These are phyloP conservation scores for Lepidium campestre DNA, from an alignment of 441 rosid genomes.

Conservation along the genomic window DNA sequence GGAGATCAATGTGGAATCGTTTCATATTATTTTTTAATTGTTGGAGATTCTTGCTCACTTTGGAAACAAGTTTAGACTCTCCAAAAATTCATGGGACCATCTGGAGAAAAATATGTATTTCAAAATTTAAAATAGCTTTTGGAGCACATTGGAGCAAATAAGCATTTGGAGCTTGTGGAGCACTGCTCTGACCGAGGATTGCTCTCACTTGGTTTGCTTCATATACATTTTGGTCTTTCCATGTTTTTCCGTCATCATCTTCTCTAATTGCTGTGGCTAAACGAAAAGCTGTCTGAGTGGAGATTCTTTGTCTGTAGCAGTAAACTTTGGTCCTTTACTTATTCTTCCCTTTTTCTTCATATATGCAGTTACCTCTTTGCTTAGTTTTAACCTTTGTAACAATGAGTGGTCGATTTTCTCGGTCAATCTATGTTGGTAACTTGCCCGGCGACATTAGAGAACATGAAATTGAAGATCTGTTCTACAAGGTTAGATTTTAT, in stretches of 20 bases:
- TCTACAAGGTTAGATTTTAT: constrained; percentile 63
- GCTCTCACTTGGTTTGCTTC: constrained; percentile 95
- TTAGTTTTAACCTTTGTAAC: constrained; percentile 22
- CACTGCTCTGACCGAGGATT: constrained; percentile 84
- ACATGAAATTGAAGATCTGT: constrained; percentile 82
- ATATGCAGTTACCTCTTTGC: constrained; percentile 21
- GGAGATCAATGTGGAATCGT: constrained; percentile 77
- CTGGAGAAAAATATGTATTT: constrained; percentile 53
- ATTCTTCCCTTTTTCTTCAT: not conserved
- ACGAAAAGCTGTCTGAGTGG: constrained; percentile 22
- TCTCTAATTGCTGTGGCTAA: constrained; percentile 27
- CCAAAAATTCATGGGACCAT: constrained; percentile 53
- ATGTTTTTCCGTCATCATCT: constrained; percentile 21
- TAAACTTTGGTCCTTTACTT: constrained; percentile 4
- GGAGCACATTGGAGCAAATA: constrained; percentile 91
- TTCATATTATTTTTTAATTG: constrained; percentile 47
- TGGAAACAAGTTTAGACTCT: constrained; percentile 56
- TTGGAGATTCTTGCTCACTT: constrained; percentile 77
- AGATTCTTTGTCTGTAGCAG: constrained; percentile 20
- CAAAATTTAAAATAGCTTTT: constrained; percentile 68
- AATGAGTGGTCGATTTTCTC: constrained; percentile 97
- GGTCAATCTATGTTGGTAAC: constrained; percentile 93
- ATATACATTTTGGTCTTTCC: constrained; percentile 38
- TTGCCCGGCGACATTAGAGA: constrained; percentile 86
- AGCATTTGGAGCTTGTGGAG: constrained; percentile 95